phyloP scores from a whole-genome alignment of 2,329 filamentous ascomycete genomes.

The Graphiopsis chlorocephala region DNA sequence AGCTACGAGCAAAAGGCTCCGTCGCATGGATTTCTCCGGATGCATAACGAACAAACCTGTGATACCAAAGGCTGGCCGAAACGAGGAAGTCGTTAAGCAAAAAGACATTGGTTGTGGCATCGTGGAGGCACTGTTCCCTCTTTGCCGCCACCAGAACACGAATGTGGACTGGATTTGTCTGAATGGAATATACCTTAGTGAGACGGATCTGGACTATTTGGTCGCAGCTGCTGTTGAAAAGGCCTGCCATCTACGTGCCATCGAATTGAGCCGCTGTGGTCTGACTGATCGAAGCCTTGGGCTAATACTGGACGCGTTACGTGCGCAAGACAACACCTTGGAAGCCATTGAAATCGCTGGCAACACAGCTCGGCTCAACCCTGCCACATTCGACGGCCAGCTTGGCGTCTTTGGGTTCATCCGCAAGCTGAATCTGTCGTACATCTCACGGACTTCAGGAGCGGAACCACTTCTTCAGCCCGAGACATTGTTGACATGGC shows the following conservation, averaged over 20 bases:
- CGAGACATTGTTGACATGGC: conserved; percentile 66
- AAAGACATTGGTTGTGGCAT: conserved; percentile 66
- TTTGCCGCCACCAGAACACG: conserved; percentile 65
- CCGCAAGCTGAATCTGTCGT: conserved; percentile 63
- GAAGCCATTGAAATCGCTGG: conserved; percentile 67
- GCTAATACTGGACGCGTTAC: conserved; percentile 62
- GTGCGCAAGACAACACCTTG: conserved; percentile 63
- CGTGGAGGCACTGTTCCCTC: conserved; percentile 65
- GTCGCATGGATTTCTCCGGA: conserved; percentile 64
- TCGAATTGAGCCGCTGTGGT: conserved; percentile 65
- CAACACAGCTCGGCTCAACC: conserved; percentile 63
- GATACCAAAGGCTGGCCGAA: background rate
- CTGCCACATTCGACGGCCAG: conserved; percentile 62
- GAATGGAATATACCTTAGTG: conserved; percentile 67
- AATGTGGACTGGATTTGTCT: conserved; percentile 69
- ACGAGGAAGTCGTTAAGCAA: background rate
- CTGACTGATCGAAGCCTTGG: conserved; percentile 58
- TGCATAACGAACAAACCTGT: conserved; percentile 56
- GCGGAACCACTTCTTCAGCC: conserved; percentile 62
- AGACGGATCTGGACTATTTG: conserved; percentile 65
- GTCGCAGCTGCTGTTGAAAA: conserved; percentile 67
- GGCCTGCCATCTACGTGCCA: conserved; percentile 62
- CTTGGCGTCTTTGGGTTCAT: conserved; percentile 66
- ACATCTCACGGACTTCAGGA: conserved; percentile 62
- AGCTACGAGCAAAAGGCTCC: conserved; percentile 61